Percentiles rank a stretch among this genome's conserved stretches.
These are phyloP conservation scores for Sugiyamaella valdiviana DNA, from an alignment of 805 yeast species.

Conservation along the genomic window DNA sequence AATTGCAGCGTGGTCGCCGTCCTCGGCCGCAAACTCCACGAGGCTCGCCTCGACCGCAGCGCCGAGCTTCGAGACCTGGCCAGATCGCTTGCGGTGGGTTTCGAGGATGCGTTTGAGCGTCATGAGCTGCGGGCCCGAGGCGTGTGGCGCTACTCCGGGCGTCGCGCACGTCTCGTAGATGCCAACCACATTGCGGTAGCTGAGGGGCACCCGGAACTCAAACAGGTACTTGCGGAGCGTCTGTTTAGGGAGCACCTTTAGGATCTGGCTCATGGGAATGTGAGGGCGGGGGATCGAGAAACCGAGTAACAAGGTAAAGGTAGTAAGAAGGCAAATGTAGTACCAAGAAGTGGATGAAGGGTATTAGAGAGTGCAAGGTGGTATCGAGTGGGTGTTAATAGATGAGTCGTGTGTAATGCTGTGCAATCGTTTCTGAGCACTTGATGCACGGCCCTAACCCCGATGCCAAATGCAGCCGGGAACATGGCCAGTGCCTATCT, in stretches of 20 bases:
- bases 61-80: constrained; percentile 50
- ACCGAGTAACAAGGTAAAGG: not conserved
- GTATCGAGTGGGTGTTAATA: too few species aligned
- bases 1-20: constrained; percentile 77
- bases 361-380: too few species aligned
- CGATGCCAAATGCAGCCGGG: too few species aligned
- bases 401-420: too few species aligned
- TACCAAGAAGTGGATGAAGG: too few species aligned
- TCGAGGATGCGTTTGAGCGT: constrained; percentile 60
- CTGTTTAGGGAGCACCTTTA: constrained; percentile 12
- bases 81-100: constrained; percentile 54
- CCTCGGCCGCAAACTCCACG: constrained; percentile 77
- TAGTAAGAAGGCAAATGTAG: too few species aligned
- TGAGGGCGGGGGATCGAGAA: too few species aligned
- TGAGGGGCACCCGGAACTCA: constrained; percentile 22
- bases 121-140: constrained; percentile 78
- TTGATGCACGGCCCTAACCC: too few species aligned
- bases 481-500: too few species aligned
- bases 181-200: constrained; percentile 17
- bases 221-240: constrained; percentile 23
- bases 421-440: too few species aligned
- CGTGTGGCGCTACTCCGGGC: constrained; percentile 79
- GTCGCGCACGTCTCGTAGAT: constrained; percentile 28
- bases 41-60: constrained; percentile 62
- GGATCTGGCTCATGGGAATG: not conserved